These are phyloP conservation scores for Asterionellopsis glacialis DNA, from an alignment of 108 stramenopile genomes.

Conservation along the genomic window DNA sequence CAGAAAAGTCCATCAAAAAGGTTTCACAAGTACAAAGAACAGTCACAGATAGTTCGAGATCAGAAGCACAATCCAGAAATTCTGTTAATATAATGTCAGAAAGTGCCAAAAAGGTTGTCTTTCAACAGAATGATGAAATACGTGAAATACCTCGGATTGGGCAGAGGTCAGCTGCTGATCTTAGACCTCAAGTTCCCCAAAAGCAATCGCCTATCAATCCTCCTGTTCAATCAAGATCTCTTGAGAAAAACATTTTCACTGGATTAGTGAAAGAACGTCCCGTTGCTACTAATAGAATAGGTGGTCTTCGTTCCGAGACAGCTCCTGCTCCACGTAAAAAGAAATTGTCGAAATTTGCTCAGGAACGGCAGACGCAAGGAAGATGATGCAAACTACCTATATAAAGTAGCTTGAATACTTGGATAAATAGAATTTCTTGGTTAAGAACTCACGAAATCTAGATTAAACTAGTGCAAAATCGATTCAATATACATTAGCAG, in stretches of 20 bases:
- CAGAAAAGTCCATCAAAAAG: background rate
- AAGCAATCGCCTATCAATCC: background rate
- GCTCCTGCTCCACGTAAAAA: background rate
- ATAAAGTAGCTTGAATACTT: too few species aligned
- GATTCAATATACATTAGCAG: too few species aligned
- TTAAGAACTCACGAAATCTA: too few species aligned
- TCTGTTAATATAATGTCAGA: background rate
- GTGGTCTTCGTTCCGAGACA: background rate
- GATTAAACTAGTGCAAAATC: too few species aligned
- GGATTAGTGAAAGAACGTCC: slow-evolving; percentile 15
- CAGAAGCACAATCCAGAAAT: too few species aligned
- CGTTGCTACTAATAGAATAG: background rate
- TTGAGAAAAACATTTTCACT: slow-evolving; percentile 1
- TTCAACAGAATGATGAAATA: slow-evolving; percentile 7
- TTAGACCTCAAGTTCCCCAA: background rate
- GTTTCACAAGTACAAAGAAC: background rate
- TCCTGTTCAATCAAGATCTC: background rate
- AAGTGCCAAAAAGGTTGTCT: slow-evolving; percentile 1
- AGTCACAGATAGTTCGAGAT: too few species aligned
- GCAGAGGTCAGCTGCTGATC: slow-evolving; percentile 15
- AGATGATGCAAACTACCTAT: background rate
- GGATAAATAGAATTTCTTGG: too few species aligned
- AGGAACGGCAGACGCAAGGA: slow-evolving; percentile 9
- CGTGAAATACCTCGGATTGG: slow-evolving; percentile 19
- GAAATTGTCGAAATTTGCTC: slow-evolving; percentile 22